Evolutionary conservation across 495 filamentous ascomycete genomes (phyloP).

Genomic region (Pyrenula aspistea): DNA sequence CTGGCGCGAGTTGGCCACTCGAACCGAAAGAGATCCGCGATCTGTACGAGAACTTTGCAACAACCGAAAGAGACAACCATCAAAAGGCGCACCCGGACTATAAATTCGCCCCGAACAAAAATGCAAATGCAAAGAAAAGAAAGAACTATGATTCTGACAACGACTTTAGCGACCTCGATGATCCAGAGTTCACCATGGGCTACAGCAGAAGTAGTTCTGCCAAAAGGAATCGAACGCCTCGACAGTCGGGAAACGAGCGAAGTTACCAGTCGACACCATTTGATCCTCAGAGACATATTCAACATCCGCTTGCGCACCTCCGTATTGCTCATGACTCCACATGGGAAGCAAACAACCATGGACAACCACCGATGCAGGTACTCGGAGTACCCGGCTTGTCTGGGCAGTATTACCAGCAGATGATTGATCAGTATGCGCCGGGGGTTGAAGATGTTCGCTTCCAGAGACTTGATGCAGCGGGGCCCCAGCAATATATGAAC

Average conservation of each 20-base stretch:
- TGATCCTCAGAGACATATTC: slow-evolving; percentile 16
- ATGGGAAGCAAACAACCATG: slow-evolving; percentile 34
- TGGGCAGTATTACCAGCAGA: slow-evolving; percentile 52
- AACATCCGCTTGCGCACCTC: slow-evolving; percentile 12
- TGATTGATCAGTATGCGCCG: slow-evolving; percentile 27
- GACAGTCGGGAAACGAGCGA: slow-evolving; percentile 13
- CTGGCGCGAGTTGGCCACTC: slow-evolving; percentile 74
- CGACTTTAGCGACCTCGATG: slow-evolving; percentile 23
- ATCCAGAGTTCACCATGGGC: slow-evolving; percentile 16
- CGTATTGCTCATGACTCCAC: slow-evolving; percentile 31
- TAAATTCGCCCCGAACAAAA: slow-evolving; percentile 85
- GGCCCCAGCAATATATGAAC: slow-evolving; percentile 15
- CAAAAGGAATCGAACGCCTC: slow-evolving; percentile 7
- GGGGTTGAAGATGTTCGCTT: slow-evolving; percentile 19
- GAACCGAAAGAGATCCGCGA: slow-evolving; percentile 59
- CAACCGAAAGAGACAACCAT: slow-evolving; percentile 77
- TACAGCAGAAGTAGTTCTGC: slow-evolving; percentile 18
- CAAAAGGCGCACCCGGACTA: slow-evolving; percentile 79
- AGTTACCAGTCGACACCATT: slow-evolving; percentile 26
- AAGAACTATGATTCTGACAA: slow-evolving; percentile 30
- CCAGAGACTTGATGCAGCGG: slow-evolving; percentile 18
- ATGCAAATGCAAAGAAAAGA: slow-evolving; percentile 35
- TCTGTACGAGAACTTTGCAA: slow-evolving; percentile 73
- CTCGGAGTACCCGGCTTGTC: slow-evolving; percentile 39
- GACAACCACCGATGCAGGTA: slow-evolving; percentile 47